Base-by-base conservation (phyloP, 2,329 filamentous ascomycete species). In the Fusarium sp. region DNA sequence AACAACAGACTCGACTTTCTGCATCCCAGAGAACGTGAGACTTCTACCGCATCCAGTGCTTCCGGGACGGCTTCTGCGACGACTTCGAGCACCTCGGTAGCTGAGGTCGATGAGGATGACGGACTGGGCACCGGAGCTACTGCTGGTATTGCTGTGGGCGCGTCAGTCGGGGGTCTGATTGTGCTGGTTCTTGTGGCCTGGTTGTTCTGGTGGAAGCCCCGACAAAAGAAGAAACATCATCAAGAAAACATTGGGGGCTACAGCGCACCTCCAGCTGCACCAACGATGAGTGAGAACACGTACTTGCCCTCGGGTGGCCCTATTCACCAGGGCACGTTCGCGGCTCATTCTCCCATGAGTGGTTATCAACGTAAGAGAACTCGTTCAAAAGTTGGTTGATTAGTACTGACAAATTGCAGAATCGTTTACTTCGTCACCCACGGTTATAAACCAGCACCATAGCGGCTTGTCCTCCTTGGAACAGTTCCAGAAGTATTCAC, bases 181-280 rank as follows among this genome's bases (percentile, higher is more conserved):
- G 23, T 65, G 2, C 15, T 74, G 21, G 42, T 26, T 8, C 43
- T 73, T 15, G 18, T 73, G 50, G 24, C 57, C 23, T 74, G 72
- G 72, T 44, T 62, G 44, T 70, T 71, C 28, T 74, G 71, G 65
- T 73, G 70, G 69, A 66, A 55, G 46, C 68, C 72, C 12, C 54
- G 70, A 24, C 64, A 72, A 49, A 68, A 63, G 59, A 73, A 57
- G 54, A 65, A 69, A 46, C 12, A 48, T 20, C 26, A 37, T 35
- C 21, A n/a, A 46, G 39, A 28, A 41, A 20, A 16, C 20, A 12
- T 12, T 24, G 26, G 24, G n/a, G 29, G 61, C 9, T 43, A 41
- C 5, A 16, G n/a, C 7, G 26, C 49, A 53, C 48, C 62, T 57
- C 55, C 48, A 48, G 59, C 55, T 23, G 65, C 59, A 3, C 54